Evolutionary conservation across 306 rosid species (phyloP), one percentile per base, ranked within the genome.

Genomic region (Cucurbita argyrosperma): DNA sequence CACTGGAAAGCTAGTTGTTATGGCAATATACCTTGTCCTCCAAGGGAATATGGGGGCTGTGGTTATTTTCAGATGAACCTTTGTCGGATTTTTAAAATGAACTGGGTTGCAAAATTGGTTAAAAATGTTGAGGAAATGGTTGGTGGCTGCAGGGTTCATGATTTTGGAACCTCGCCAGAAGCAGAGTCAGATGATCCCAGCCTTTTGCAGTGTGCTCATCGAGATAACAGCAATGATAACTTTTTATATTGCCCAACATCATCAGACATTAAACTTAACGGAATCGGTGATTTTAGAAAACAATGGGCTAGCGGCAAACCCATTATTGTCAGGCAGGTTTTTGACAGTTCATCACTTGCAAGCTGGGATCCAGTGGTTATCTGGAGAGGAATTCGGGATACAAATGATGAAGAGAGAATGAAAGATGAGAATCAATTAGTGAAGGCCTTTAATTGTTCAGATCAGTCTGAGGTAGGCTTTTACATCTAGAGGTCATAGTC

Each of bases 121-220:
- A 95, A 95, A 83, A 95, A 95, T 87, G 97, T 83, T 47, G 99
- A 95, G 84, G 99, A 91, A 84, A 91, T 95, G 97, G 99, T 95
- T 74, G 85, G 88, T 82, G 96, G 99, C 46, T 95, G 99, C 79
- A 87, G 78, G 60, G 79, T 87, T 74, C 52, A 80, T 65, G 80
- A 82, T 49, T 76, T 70, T 52, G 80, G 80, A 75, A 75, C 60
- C 73, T 81, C 63, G 11, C 81, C 65, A 51, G 82, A 85, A 71
- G 79, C 78, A 11, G 82, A 78, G 72, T 72, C 62, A 58, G 72
- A 79, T 77, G 82, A 78, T 83, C 85, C 67, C 55, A 78, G 84
- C 51, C 83, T 88, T 66, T 78, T 83, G 80, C 87, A 80, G 65
- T 85, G 59, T 80, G 87, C 95, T 77, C 74, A 78, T 75, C 86